These are phyloP conservation scores for Flaveria sonorensis DNA, from an alignment of 129 eudicot species.

Conservation along the genomic window DNA sequence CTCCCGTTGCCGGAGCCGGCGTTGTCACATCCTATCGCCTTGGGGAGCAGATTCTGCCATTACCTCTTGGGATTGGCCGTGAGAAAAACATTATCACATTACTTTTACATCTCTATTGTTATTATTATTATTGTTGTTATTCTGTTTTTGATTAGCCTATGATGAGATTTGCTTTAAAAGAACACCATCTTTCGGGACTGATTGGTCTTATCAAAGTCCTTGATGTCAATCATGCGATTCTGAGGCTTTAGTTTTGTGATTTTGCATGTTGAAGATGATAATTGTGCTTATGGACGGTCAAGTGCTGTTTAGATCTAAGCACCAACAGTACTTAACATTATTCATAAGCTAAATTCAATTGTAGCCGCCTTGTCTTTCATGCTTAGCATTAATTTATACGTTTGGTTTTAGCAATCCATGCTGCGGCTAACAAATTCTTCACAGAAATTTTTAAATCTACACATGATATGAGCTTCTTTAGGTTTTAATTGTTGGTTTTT, in stretches of 20 bases:
- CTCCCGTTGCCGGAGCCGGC: slow-evolving; percentile 22
- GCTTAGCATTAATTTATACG: background rate
- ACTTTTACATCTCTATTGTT: background rate
- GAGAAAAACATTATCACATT: slow-evolving; percentile 32
- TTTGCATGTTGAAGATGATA: background rate
- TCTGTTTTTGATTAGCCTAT: background rate
- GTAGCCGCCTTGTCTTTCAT: slow-evolving; percentile 31
- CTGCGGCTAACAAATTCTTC: slow-evolving; percentile 14
- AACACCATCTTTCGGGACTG: slow-evolving; percentile 47
- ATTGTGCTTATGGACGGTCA: slow-evolving; percentile 43
- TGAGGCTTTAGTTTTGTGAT: slow-evolving; percentile 15
- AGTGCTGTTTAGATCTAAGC: slow-evolving; percentile 28
- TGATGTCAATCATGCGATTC: slow-evolving; percentile 29
- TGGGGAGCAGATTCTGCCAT: slow-evolving; percentile 43
- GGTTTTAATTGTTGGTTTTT: background rate
- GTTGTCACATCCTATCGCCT: slow-evolving; percentile 46
- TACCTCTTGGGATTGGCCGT: slow-evolving; percentile 43
- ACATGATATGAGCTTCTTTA: slow-evolving; percentile 37
- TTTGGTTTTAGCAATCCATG: slow-evolving; percentile 5
- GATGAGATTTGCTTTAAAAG: slow-evolving; percentile 32
- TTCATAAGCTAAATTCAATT: slow-evolving; percentile 31
- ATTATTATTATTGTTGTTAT: no score
- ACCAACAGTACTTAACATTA: slow-evolving; percentile 33
- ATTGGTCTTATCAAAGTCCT: slow-evolving; percentile 11
- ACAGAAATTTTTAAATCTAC: slow-evolving; percentile 44